Evolutionary conservation across 352 stramenopile species (phyloP), one percentile per base, ranked within the genome.

Genomic region (Phytophthora tubulina): DNA sequence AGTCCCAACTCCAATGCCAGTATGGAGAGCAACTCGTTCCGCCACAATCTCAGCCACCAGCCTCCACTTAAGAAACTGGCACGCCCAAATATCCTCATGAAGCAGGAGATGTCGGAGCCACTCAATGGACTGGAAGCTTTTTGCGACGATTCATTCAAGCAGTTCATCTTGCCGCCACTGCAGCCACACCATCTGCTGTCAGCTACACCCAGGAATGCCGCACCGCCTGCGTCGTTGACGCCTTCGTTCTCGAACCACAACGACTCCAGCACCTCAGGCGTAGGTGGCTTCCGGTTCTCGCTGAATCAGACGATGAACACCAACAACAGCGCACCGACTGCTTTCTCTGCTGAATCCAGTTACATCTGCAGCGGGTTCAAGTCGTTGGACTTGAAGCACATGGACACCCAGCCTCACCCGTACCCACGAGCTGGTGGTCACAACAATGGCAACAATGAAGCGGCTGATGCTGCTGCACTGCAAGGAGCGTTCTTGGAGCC

Each of bases 401-500:
- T 39, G 11, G 68, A 78, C 31, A 52, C 69, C 21, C 78, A 79
- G 55, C 76, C 72, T 31, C 82, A 80, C 62, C 70, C 86, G 33
- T 89, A 81, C 57, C 39, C 46, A 3, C 5, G 48, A 3, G 36
- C 52, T 38, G 30, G 32, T 27, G 39, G 27, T 8, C 66, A 73
- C 14, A 33, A 56, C 33, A 66, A 30, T 38, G 55, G 10, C 15
- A 66, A 2, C 30, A 70, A 66, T 55, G 64, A 61, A 45, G 54
- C 56, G 35, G 64, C 59, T 27, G 81, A 82, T 51, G 72, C 75
- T 21, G 76, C 75, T 38, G 78, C 73, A 41, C 48, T 86, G 51
- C 80, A 79, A 17, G 70, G 79, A 15, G 70, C 81, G 6, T 88
- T 90, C 70, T 67, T 92, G 54, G 85, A 92, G 67, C 79, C 85